These are phyloP conservation scores for Spinacia oleracea DNA, from an alignment of 179 eudicot species.

Conservation along the genomic window DNA sequence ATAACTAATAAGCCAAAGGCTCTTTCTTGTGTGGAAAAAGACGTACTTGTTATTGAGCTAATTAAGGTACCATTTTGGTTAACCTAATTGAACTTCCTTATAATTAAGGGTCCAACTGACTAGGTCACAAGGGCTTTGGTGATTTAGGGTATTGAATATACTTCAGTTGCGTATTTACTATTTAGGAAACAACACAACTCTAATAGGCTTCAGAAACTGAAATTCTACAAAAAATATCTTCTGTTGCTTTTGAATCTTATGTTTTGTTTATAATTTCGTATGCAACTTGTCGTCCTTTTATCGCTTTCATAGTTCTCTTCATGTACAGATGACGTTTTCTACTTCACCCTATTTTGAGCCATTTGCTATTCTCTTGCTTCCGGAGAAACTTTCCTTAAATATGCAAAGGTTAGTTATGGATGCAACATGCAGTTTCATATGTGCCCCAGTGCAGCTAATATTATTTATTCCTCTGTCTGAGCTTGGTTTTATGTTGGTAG, in stretches of 20 bases:
- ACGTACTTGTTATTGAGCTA: background rate
- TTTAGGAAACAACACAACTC: background rate
- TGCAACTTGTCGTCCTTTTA: background rate
- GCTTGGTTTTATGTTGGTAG: slow-evolving; percentile 30
- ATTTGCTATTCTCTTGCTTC: slow-evolving; percentile 74
- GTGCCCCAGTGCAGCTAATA: slow-evolving; percentile 20
- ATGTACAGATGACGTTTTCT: slow-evolving; percentile 70
- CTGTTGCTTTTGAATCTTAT: background rate
- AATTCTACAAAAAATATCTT: background rate
- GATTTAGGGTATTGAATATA: background rate
- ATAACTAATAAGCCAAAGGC: background rate
- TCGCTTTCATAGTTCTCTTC: background rate
- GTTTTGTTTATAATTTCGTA: background rate
- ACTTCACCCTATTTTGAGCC: slow-evolving; percentile 86
- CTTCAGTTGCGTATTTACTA: background rate
- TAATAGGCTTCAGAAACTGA: background rate
- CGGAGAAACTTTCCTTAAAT: slow-evolving; percentile 81
- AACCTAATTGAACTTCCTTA: background rate
- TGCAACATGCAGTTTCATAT: slow-evolving; percentile 19
- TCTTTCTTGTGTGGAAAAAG: background rate
- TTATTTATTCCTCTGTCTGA: slow-evolving; percentile 14
- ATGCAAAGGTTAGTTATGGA: slow-evolving; percentile 90
- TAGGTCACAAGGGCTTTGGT: slow-evolving; percentile 1
- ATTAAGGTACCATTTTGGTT: slow-evolving; percentile 7
- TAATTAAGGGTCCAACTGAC: background rate